Base-by-base conservation (phyloP, 176 grass and related monocot genomes). In the Typha latifolia region DNA sequence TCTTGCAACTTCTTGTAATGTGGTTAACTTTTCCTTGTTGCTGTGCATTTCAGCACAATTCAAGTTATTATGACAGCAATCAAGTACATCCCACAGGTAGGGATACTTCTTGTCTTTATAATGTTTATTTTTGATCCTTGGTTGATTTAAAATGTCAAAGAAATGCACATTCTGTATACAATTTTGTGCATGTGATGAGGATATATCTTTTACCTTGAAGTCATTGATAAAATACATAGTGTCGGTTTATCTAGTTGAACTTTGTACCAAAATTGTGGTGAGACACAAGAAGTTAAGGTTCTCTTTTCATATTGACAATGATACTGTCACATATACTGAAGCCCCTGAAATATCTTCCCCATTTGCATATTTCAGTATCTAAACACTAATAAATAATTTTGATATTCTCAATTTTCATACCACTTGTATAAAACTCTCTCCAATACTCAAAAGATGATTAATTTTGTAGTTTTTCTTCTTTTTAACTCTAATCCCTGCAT, bases 51-150 rank as follows among this genome's bases (percentile, higher is more conserved):
- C 78, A 97, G 93, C 80, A 82, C 88, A 83, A 89, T 92, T 78
- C 88, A 97, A 74, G 85, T 92, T 82, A 47, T 78, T 3, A 97
- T 97, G 93, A 97, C 93, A 56, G 57, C 93, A 71, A 91, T 97
- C 77, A 97, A 97, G 81, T 97, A 97, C 66, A 97, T 97, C 55
- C 93, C 93, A 63, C 93, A 97, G 93, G 93, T 97, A 80, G 15
- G 70, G 15, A 50, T 69, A 64, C 65, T 53, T 68, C 69, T 24
- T 73, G 69, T 31, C 23, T 55, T 62, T 49, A n/a, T 32, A 24
- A 0, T 56, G 15, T 62, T 31, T 52, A n/a, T 63, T 34, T 11
- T 49, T 72, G 32, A 19, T 31, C 5, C 47, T 71, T 66, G 26
- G 51, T 37, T 71, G 34, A 51, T 75, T 59, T 37, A 10, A 70